These are phyloP conservation scores for Crithidia thermophila DNA, from an alignment of 208 protist species.

Conservation along the genomic window DNA sequence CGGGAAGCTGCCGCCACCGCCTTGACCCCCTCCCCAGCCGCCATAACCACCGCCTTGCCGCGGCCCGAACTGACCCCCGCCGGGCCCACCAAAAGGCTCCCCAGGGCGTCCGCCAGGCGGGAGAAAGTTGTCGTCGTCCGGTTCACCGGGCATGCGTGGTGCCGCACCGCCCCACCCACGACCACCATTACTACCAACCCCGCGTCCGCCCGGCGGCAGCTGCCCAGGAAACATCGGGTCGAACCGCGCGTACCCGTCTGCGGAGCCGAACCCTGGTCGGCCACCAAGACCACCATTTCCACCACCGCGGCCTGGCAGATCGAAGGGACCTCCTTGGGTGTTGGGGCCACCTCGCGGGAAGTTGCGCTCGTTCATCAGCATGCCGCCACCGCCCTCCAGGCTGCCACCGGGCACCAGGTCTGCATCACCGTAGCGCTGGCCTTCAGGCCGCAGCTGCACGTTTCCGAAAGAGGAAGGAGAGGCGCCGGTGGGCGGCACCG, in stretches of 20 bases:
- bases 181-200: conserved; percentile 6
- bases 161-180: conserved; percentile 12
- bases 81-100: conserved; percentile 50
- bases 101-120: conserved; percentile 44
- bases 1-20: conserved; percentile 20
- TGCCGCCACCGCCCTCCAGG: conserved; percentile 39
- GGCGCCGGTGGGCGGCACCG: conserved; percentile 3
- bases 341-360: conserved; percentile 27
- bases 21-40: conserved; percentile 5
- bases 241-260: conserved; percentile 53
- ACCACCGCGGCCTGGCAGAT: background rate
- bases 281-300: background rate
- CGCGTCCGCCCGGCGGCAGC: conserved; percentile 13
- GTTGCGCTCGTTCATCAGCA: conserved; percentile 51
- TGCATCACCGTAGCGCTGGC: conserved; percentile 72
- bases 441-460: conserved; percentile 47
- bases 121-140: conserved; percentile 66
- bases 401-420: conserved; percentile 71
- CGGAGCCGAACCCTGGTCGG: background rate
- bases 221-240: conserved; percentile 86
- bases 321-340: background rate
- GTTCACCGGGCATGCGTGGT: conserved; percentile 72
- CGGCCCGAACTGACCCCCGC: conserved; percentile 63
- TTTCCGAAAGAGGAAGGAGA: too few species aligned
- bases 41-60: conserved; percentile 21